Conservation (phyloP, 805 yeast genomes). For the Ogataea polymorpha region DNA sequence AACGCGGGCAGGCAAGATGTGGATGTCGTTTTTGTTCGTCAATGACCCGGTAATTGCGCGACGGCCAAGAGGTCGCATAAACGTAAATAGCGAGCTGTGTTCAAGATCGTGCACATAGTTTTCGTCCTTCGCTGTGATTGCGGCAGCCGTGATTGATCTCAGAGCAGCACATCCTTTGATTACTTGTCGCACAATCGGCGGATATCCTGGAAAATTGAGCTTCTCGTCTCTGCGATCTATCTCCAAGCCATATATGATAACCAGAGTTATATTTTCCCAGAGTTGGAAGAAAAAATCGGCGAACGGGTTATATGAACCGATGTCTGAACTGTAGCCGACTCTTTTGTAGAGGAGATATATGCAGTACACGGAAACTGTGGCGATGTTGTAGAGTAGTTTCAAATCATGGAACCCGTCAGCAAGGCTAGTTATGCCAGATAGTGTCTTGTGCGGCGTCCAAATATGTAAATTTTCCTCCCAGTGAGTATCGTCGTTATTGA, state of each 20-base stretch:
- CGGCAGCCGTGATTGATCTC: conserved; percentile 57
- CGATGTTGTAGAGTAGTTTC: conserved; percentile 44
- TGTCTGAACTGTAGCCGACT: conserved; percentile 39
- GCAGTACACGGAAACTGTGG: conserved; percentile 40
- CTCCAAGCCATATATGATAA: conserved; percentile 58
- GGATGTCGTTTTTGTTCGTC: neutral
- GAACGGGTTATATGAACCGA: conserved; percentile 59
- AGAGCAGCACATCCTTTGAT: conserved; percentile 64
- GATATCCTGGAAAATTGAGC: conserved; percentile 37
- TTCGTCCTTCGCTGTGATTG: conserved; percentile 48
- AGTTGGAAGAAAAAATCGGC: conserved; percentile 50
- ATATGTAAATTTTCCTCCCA: conserved; percentile 32
- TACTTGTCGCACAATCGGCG: conserved; percentile 44
- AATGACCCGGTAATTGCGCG: conserved; percentile 58
- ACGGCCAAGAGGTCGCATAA: conserved; percentile 66
- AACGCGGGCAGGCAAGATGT: neutral
- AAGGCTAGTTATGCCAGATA: conserved; percentile 21
- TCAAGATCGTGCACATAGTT: conserved; percentile 51
- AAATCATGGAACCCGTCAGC: conserved; percentile 36
- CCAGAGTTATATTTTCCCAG: conserved; percentile 66
- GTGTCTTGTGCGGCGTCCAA: conserved; percentile 38
- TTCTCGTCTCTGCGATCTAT: conserved; percentile 52
- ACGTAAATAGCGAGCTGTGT: conserved; percentile 56
- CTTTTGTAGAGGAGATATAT: conserved; percentile 41
- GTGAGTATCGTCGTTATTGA: conserved; percentile 38